phyloP scores from a whole-genome alignment of 2,329 filamentous ascomycete genomes.

The Diaporthe ilicicola region DNA sequence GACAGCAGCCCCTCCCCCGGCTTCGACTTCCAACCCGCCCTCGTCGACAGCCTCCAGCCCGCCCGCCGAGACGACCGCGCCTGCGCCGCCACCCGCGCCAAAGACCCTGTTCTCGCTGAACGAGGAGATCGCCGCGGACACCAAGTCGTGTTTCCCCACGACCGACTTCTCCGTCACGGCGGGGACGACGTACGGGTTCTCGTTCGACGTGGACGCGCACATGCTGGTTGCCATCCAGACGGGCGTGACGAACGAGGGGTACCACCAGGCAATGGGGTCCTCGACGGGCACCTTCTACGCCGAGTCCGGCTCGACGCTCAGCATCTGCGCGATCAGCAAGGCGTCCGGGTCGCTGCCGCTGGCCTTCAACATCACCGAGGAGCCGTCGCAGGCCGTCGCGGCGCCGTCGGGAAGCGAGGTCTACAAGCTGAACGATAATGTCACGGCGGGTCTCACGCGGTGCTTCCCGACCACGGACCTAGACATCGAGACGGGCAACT shows the following conservation, averaged over 20 bases:
- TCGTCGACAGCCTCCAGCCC: neutral
- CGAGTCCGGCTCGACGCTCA: neutral
- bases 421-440: slow-evolving; percentile 8
- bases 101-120: slow-evolving; percentile 5
- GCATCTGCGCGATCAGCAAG: neutral
- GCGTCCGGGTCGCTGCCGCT: neutral
- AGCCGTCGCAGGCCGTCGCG: neutral
- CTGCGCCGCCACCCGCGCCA: neutral
- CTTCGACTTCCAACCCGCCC: neutral
- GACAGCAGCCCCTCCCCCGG: neutral
- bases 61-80: neutral
- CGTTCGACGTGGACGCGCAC: neutral
- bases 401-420: neutral
- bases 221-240: slow-evolving; percentile 7
- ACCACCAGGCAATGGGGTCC: slow-evolving; percentile 8
- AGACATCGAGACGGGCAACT: neutral
- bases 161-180: neutral
- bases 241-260: neutral
- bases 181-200: slow-evolving; percentile 5
- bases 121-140: neutral
- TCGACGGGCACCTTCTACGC: slow-evolving; percentile 12
- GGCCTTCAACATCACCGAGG: slow-evolving; percentile 12
- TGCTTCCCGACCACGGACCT: slow-evolving; percentile 10
- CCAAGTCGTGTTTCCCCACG: neutral
- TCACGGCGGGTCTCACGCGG: neutral